Conservation (phyloP, 306 rosid species). For the Astragalus membranaceus region DNA sequence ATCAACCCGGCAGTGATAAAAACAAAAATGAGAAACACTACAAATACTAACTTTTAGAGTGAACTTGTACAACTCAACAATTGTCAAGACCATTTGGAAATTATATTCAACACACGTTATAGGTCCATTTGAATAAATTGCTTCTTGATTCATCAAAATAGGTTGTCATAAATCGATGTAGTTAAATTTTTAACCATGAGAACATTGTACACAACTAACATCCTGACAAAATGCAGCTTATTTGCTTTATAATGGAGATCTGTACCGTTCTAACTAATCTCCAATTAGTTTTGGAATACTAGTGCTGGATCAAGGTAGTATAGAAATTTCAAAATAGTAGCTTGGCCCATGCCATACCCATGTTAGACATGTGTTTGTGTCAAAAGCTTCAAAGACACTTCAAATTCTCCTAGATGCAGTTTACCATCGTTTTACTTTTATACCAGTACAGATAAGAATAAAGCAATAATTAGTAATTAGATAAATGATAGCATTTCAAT, state of each 20-base stretch:
- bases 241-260: neutral
- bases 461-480: neutral
- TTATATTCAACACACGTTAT: neutral
- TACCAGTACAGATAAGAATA: neutral
- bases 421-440: neutral
- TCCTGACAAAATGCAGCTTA: too few species aligned
- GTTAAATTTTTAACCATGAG: too few species aligned
- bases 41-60: neutral
- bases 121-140: neutral
- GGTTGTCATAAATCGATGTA: too few species aligned
- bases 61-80: slow-evolving; percentile 9
- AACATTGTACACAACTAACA: too few species aligned
- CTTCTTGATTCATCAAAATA: neutral
- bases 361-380: neutral
- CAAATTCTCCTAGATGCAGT: neutral
- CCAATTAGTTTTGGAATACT: neutral
- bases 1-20: neutral
- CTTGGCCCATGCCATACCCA: neutral
- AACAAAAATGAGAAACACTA: neutral
- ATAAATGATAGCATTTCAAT: neutral
- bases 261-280: neutral
- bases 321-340: neutral
- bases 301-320: neutral
- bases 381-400: neutral
- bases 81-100: neutral